These are phyloP conservation scores for Chrysoporthe deuterocubensis DNA, from an alignment of 2,329 filamentous ascomycete genomes.

Conservation along the genomic window DNA sequence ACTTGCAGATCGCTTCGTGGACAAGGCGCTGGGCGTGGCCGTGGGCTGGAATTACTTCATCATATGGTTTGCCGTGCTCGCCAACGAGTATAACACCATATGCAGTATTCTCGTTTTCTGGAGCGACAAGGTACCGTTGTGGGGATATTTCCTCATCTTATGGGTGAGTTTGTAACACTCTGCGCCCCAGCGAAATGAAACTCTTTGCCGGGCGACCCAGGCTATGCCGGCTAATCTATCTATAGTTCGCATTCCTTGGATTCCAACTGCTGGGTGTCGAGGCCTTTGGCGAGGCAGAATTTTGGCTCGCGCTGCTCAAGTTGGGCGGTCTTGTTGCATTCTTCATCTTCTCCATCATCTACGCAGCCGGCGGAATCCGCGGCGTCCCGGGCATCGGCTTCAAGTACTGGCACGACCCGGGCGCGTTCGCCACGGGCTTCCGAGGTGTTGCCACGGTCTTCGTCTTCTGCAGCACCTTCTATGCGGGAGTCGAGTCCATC, in stretches of 20 bases:
- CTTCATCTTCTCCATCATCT: conserved; percentile 75
- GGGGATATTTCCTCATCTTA: conserved; percentile 74
- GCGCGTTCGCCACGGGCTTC: conserved; percentile 72
- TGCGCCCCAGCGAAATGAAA: no score
- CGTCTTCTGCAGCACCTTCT: conserved; percentile 72
- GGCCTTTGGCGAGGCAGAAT: conserved; percentile 79
- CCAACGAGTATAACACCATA: conserved; percentile 74
- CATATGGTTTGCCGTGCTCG: conserved; percentile 66
- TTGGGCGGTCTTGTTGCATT: conserved; percentile 71
- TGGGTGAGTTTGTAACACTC: conserved; percentile 52
- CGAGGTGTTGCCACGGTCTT: conserved; percentile 68
- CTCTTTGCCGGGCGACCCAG: neutral
- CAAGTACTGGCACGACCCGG: conserved; percentile 72
- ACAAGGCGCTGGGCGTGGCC: conserved; percentile 70
- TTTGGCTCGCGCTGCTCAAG: conserved; percentile 77
- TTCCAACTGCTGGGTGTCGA: conserved; percentile 75
- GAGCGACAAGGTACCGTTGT: conserved; percentile 64
- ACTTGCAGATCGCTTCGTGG: conserved; percentile 71
- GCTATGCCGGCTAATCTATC: neutral
- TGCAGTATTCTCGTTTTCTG: conserved; percentile 69
- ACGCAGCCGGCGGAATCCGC: conserved; percentile 68
- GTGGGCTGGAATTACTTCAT: conserved; percentile 76
- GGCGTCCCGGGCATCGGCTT: conserved; percentile 69
- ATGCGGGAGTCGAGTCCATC: conserved; percentile 68
- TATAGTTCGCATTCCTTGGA: conserved; percentile 58